A percentile compares a stretch with the other conserved stretches of the same genome.
Conservation (phyloP, 2,329 filamentous ascomycete species). For the Ophiostoma montium region DNA sequence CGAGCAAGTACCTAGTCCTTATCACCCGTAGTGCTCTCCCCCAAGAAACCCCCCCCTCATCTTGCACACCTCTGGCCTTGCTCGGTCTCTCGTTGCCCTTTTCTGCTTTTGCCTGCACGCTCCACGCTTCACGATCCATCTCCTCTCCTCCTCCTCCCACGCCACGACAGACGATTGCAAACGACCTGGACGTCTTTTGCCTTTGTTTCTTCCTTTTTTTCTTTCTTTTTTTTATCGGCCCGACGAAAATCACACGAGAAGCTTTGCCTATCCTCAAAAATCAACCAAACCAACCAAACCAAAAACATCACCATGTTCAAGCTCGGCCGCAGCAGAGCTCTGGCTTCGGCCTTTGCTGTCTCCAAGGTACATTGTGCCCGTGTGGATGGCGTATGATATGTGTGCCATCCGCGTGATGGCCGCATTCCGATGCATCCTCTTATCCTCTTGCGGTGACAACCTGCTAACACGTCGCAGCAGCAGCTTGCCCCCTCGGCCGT, state of each 20-base stretch:
- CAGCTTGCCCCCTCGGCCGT: conserved; percentile 30
- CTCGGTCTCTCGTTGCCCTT: no score
- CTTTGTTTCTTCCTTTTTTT: background rate
- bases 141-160: background rate
- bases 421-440: background rate
- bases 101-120: background rate
- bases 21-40: background rate
- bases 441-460: background rate
- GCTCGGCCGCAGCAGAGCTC: conserved; percentile 67
- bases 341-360: conserved; percentile 67
- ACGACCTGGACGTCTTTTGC: no score
- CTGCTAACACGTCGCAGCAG: conserved; percentile 15
- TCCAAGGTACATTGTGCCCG: conserved; percentile 43
- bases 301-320: conserved; percentile 58
- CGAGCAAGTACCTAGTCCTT: background rate
- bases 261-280: background rate
- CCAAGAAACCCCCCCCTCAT: background rate
- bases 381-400: no score
- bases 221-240: no score
- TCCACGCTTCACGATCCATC: background rate
- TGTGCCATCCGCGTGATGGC: background rate
- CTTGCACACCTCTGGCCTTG: background rate
- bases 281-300: background rate
- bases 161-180: no score
- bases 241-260: no score